These are phyloP conservation scores for Tuber aestivum DNA, from an alignment of 495 filamentous ascomycete species.

Conservation along the genomic window DNA sequence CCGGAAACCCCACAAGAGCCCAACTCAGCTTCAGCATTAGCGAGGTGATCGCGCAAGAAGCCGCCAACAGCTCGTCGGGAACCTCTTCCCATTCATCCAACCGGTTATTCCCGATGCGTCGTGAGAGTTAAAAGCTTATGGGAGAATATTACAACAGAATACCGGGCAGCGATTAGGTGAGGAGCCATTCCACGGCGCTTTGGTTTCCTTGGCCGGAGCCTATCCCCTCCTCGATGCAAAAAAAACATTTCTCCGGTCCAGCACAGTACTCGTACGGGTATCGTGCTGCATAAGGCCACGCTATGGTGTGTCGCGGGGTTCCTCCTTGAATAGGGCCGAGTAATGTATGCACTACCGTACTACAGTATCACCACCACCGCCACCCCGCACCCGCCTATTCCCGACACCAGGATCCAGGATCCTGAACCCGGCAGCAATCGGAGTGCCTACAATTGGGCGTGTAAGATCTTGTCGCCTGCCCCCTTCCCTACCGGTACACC, in stretches of 20 bases:
- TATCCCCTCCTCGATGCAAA: not conserved
- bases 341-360: too few relatives aligned
- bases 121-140: not conserved
- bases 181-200: not conserved
- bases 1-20: not conserved
- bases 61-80: not conserved
- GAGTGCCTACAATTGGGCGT: not conserved
- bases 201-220: not conserved
- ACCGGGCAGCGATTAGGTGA: not conserved
- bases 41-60: not conserved
- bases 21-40: not conserved
- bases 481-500: not conserved
- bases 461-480: not conserved
- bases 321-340: not conserved
- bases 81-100: not conserved
- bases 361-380: not conserved
- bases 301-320: not conserved
- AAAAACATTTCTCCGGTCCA: not conserved
- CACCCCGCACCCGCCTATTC: not conserved
- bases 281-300: not conserved
- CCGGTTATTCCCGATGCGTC: not conserved
- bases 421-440: not conserved
- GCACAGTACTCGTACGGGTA: not conserved
- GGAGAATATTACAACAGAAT: not conserved
- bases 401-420: not conserved